A percentile compares a stretch with the other conserved stretches of the same genome.
These are phyloP conservation scores for Tricholoma hemisulphureum DNA, from an alignment of 768 basidiomycete species.

Conservation along the genomic window DNA sequence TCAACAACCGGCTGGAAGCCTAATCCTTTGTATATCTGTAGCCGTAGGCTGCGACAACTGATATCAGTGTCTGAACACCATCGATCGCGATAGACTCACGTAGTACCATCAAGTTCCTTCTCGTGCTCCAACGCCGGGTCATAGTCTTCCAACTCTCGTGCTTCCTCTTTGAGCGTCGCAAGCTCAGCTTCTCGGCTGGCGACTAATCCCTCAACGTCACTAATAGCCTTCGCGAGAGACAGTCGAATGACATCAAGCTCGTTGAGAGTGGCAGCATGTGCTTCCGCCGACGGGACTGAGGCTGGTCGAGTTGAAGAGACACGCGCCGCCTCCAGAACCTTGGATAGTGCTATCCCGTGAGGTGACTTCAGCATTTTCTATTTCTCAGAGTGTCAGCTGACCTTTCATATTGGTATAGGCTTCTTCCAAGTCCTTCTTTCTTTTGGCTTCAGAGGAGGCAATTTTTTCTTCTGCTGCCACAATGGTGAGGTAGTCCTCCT, in stretches of 20 bases:
- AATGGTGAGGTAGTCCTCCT: conserved; percentile 76
- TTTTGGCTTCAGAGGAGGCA: conserved; percentile 49
- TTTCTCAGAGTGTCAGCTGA: conserved; percentile 17
- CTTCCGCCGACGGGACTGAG: conserved; percentile 65
- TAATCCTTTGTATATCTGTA: conserved; percentile 66
- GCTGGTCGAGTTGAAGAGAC: conserved; percentile 67
- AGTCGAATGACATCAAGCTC: conserved; percentile 62
- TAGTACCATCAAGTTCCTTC: conserved; percentile 62
- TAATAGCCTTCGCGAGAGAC: conserved; percentile 71
- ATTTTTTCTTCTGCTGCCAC: conserved; percentile 72
- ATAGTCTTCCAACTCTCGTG: conserved; percentile 56
- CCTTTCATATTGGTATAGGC: conserved; percentile 66
- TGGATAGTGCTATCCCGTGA: conserved; percentile 51
- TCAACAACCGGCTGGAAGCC: conserved; percentile 69
- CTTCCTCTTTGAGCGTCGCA: conserved; percentile 63
- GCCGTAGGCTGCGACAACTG: conserved; percentile 48
- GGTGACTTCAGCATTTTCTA: background rate
- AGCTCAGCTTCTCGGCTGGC: conserved; percentile 72
- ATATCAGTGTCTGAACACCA: background rate
- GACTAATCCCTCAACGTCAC: conserved; percentile 64
- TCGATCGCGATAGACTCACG: conserved; percentile 41
- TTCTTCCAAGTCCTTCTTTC: conserved; percentile 69
- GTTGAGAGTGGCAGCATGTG: conserved; percentile 59
- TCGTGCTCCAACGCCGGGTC: conserved; percentile 75
- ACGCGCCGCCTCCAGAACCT: conserved; percentile 65